Conservation (phyloP, 176 grass and related monocot species). For the Musa acuminata region DNA sequence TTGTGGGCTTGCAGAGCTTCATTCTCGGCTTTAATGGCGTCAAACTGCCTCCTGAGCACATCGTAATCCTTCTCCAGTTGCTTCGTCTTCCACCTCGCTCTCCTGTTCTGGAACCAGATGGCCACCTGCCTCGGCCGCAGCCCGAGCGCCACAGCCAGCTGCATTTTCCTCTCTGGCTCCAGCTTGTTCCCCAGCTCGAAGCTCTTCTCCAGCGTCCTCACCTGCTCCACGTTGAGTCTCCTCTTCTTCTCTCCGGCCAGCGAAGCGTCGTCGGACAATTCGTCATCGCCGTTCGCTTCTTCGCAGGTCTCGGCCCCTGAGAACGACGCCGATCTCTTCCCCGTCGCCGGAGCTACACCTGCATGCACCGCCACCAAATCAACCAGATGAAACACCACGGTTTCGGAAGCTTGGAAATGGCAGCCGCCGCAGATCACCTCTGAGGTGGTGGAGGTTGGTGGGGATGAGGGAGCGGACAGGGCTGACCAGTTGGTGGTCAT, state of each 20-base stretch:
- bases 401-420: too few species aligned
- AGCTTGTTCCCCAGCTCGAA: conserved; percentile 24
- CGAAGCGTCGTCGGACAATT: conserved; percentile 81
- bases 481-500: conserved; percentile 32
- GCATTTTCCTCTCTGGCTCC: conserved; percentile 23
- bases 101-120: conserved; percentile 28
- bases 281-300: conserved; percentile 52
- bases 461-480: conserved; percentile 20
- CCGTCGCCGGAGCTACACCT: conserved; percentile 63
- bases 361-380: conserved; percentile 5
- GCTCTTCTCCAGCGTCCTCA: conserved; percentile 43
- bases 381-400: too few species aligned
- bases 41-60: conserved; percentile 21
- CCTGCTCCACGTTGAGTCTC: conserved; percentile 92
- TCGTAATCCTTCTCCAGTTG: conserved; percentile 23
- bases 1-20: conserved; percentile 9
- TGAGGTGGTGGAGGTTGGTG: conserved; percentile 62
- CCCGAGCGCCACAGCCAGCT: conserved; percentile 15
- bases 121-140: conserved; percentile 25
- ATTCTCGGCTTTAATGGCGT: conserved; percentile 10
- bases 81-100: conserved; percentile 25
- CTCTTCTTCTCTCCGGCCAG: conserved; percentile 88
- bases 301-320: conserved; percentile 13
- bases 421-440: conserved; percentile 15
- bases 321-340: conserved; percentile 70